phyloP scores from a whole-genome alignment of 2,329 filamentous ascomycete species.

The Coniochaeta ligniaria region DNA sequence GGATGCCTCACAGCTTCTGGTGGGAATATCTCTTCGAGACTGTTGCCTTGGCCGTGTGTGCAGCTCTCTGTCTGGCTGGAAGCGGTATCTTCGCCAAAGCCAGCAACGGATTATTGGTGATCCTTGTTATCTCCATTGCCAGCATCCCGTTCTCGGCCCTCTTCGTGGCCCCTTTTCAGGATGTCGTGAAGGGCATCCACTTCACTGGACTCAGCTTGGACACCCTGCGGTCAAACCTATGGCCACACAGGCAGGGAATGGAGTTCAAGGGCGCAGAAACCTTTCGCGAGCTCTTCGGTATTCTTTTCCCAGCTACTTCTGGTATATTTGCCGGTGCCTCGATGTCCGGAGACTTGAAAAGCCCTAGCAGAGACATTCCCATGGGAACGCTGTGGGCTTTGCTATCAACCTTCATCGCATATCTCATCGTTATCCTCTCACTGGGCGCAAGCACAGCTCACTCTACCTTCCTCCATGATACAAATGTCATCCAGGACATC shows the following conservation, averaged over 20 bases:
- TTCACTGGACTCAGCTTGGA: slow-evolving; percentile 71
- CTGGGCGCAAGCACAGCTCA: slow-evolving; percentile 72
- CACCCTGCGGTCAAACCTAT: slow-evolving; percentile 68
- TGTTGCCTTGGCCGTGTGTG: slow-evolving; percentile 62
- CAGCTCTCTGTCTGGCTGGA: slow-evolving; percentile 68
- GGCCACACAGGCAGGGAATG: slow-evolving; percentile 59
- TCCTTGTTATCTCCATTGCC: slow-evolving; percentile 66
- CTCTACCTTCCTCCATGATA: slow-evolving; percentile 63
- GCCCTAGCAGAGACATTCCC: slow-evolving; percentile 78
- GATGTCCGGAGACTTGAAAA: slow-evolving; percentile 81
- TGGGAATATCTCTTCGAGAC: slow-evolving; percentile 71
- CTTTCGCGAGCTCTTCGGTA: slow-evolving; percentile 78
- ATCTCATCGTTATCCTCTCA: slow-evolving; percentile 68
- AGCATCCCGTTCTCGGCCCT: slow-evolving; percentile 78
- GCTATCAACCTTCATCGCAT: slow-evolving; percentile 66
- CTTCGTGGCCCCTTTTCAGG: slow-evolving; percentile 59
- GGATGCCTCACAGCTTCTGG: slow-evolving; percentile 67
- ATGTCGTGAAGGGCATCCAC: slow-evolving; percentile 53
- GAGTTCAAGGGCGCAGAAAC: slow-evolving; percentile 57
- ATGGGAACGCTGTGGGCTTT: slow-evolving; percentile 77
- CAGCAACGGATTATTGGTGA: slow-evolving; percentile 66
- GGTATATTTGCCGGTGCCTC: slow-evolving; percentile 67
- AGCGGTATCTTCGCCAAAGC: slow-evolving; percentile 74
- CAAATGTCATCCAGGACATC: slow-evolving; percentile 75
- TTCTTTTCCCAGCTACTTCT: slow-evolving; percentile 69